A percentile compares a stretch with the other conserved stretches of the same genome.
phyloP scores from a whole-genome alignment of 306 rosid species.

The Clitoria ternatea region DNA sequence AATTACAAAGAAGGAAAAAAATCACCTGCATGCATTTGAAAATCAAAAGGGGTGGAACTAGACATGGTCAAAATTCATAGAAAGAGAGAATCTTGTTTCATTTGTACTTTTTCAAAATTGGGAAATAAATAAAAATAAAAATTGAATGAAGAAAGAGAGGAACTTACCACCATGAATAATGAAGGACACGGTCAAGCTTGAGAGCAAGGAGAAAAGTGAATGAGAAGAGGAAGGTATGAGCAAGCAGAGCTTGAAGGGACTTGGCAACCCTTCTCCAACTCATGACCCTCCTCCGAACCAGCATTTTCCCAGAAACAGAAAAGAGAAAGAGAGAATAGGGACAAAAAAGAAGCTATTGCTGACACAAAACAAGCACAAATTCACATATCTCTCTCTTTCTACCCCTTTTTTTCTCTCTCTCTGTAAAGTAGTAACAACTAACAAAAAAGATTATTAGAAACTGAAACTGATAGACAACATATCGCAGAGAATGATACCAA shows the following conservation, averaged over 20 bases:
- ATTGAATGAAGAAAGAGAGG: background rate
- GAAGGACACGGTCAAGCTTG: constrained; percentile 52
- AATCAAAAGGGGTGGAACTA: constrained; percentile 9
- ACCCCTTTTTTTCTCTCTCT: background rate
- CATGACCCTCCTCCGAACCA: constrained; percentile 58
- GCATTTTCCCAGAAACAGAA: constrained; percentile 31
- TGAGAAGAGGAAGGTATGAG: constrained; percentile 65
- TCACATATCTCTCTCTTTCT: background rate
- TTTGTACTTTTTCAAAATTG: background rate
- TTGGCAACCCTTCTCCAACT: constrained; percentile 80
- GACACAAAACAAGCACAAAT: background rate
- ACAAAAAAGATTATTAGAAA: too few relatives aligned
- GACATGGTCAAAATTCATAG: background rate
- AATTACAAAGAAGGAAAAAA: background rate
- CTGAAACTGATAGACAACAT: background rate
- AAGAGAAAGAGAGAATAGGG: background rate
- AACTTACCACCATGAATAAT: constrained; percentile 75
- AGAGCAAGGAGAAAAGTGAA: constrained; percentile 68
- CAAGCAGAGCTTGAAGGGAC: constrained; percentile 57
- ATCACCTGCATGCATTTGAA: constrained; percentile 19
- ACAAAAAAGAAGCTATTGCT: background rate
- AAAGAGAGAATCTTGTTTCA: constrained; percentile 8
- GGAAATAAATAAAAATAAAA: constrained; percentile 8
- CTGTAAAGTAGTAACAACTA: too few relatives aligned
- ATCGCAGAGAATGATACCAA: background rate